These are phyloP conservation scores for Trichoderma asperelloides DNA, from an alignment of 495 filamentous ascomycete species.

Conservation along the genomic window DNA sequence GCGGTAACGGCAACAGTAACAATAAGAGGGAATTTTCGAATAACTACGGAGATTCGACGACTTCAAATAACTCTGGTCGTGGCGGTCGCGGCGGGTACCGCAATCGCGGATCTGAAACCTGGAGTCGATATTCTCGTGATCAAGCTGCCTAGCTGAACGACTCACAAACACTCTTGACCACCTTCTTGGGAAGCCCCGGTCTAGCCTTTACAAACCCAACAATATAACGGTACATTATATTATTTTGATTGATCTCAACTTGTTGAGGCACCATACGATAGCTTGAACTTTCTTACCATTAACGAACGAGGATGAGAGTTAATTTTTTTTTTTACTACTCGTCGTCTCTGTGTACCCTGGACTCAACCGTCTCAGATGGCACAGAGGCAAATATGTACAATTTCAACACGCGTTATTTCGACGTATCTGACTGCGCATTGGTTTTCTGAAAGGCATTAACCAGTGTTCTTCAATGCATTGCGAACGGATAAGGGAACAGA, in stretches of 20 bases:
- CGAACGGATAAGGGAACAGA: background rate
- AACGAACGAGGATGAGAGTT: background rate
- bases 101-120: conserved; percentile 19
- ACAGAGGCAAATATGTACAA: background rate
- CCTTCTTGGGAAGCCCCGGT: background rate
- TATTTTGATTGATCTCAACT: background rate
- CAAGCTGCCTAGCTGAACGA: background rate
- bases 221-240: background rate
- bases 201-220: background rate
- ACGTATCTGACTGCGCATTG: background rate
- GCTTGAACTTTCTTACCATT: background rate
- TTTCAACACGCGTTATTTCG: background rate
- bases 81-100: conserved; percentile 22
- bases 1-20: background rate
- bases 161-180: background rate
- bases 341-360: background rate
- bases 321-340: background rate
- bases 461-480: background rate
- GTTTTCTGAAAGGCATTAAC: background rate
- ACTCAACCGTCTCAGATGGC: background rate
- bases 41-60: background rate
- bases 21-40: background rate
- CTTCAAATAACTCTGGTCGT: conserved; percentile 9
- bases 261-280: background rate
- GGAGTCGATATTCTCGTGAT: conserved; percentile 19